Conservation (phyloP, 306 rosid genomes). For the Glycyrrhiza uralensis region DNA sequence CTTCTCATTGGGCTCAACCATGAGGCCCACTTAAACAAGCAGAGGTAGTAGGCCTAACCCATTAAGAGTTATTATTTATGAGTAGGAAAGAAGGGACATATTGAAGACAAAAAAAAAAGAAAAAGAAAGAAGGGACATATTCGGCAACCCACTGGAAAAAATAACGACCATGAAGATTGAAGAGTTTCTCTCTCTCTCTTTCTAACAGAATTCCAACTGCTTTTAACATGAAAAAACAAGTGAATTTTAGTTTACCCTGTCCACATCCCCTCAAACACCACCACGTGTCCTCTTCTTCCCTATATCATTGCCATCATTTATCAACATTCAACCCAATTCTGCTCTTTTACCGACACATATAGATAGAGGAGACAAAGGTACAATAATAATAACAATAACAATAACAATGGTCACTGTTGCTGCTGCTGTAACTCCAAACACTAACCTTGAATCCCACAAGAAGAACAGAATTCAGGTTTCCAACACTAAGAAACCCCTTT, state of each 20-base stretch:
- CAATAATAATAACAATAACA: not conserved
- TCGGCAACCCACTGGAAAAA: constrained; percentile 20
- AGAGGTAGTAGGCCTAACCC: too few relatives aligned
- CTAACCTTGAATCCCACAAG: constrained; percentile 32
- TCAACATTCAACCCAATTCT: not conserved
- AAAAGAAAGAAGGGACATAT: not conserved
- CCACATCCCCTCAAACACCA: not conserved
- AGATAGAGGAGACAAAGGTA: not conserved
- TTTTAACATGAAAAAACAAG: constrained; percentile 1
- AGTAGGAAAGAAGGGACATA: too few relatives aligned
- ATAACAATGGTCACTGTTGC: constrained; percentile 43
- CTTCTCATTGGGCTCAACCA: too few relatives aligned
- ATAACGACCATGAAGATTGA: constrained; percentile 25
- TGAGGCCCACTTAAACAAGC: too few relatives aligned
- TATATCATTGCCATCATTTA: too few relatives aligned
- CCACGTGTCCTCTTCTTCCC: constrained; percentile 41
- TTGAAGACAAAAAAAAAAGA: too few relatives aligned
- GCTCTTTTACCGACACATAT: constrained; percentile 16
- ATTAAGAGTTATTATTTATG: too few relatives aligned
- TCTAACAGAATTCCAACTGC: too few relatives aligned
- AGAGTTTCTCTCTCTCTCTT: too few relatives aligned
- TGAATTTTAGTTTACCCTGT: not conserved
- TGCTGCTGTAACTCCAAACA: constrained; percentile 20
- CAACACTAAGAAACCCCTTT: constrained; percentile 86
- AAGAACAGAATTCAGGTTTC: constrained; percentile 88